These are phyloP conservation scores for Suillus paluster DNA, from an alignment of 768 basidiomycete species.

Conservation along the genomic window DNA sequence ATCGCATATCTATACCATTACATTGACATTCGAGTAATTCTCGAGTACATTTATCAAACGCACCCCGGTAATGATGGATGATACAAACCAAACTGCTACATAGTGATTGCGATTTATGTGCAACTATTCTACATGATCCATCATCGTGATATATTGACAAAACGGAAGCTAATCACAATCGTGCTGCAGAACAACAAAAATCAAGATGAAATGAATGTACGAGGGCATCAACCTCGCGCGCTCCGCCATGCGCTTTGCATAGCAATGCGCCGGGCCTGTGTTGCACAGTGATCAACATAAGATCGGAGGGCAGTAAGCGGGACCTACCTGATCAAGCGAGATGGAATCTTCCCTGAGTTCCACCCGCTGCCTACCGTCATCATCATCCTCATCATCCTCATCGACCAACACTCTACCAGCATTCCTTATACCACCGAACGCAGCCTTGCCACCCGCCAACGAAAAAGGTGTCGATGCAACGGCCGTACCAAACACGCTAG, in stretches of 20 bases:
- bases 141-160: constrained; percentile 5
- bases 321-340: constrained; percentile 85
- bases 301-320: not conserved
- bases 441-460: constrained; percentile 77
- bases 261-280: constrained; percentile 79
- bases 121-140: constrained; percentile 19
- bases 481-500: constrained; percentile 84
- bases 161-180: not conserved
- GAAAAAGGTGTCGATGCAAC: constrained; percentile 83
- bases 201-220: not conserved
- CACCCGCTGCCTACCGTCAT: constrained; percentile 69
- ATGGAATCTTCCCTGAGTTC: constrained; percentile 85
- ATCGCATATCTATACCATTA: not conserved
- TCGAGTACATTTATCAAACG: not conserved
- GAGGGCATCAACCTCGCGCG: constrained; percentile 50
- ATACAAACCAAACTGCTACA: constrained; percentile 12
- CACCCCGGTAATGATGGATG: not conserved
- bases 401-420: constrained; percentile 44
- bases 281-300: constrained; percentile 11
- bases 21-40: not conserved
- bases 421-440: constrained; percentile 79
- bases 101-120: constrained; percentile 10
- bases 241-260: constrained; percentile 92
- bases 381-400: constrained; percentile 78
- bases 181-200: not conserved